Base-by-base conservation (phyloP, 2,329 filamentous ascomycete species). In the Talaromyces sp. region DNA sequence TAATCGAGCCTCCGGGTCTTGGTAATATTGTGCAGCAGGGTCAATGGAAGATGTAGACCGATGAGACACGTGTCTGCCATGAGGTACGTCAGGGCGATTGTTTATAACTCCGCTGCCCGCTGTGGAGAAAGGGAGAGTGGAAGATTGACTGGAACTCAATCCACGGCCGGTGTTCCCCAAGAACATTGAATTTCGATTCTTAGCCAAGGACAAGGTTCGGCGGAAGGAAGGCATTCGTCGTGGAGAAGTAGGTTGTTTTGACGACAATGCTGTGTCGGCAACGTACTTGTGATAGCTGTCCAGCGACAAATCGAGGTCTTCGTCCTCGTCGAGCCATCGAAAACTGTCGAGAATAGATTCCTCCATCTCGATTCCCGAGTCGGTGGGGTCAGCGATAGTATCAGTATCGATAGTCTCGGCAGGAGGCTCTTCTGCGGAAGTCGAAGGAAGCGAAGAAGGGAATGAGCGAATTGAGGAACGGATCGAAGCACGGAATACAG, bases 1-100 rank as follows among this genome's bases (percentile, higher is more conserved):
- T 69, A 91, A 82, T 37, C 93, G 86, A 42, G 93, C 91, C 72
- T 96, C 91, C 0, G 92, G 92, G 69, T 97, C 92, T 73, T 92
- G 91, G 71, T 96, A 97, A 76, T 96, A 90, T 40, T 90, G 86
- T 3, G 91, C 90, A 37, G 84, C 82, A 4, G 88, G 83, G 69
- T 96, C 91, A 63, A 90, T 85, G 21, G 81, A 82, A 1, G 81
- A 77, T 12, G 80, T 71, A 0, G 80, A 82, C 1, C 79, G 78
- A 31, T 80, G 63, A 84, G 78, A 40, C 80, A 85, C 60, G 86
- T 77, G 35, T 82, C 81, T 82, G 44, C 67, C 76, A 69, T 80
- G 83, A 69, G 64, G 69, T 57, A 39, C 28, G 21, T 55, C 50
- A 28, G 59, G 9, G 5, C 37, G 59, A 35, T n/a, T 12, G 5